Evolutionary conservation across 1,139 yeast genomes (phyloP).

Genomic region (Suhomyces anneliseae): DNA sequence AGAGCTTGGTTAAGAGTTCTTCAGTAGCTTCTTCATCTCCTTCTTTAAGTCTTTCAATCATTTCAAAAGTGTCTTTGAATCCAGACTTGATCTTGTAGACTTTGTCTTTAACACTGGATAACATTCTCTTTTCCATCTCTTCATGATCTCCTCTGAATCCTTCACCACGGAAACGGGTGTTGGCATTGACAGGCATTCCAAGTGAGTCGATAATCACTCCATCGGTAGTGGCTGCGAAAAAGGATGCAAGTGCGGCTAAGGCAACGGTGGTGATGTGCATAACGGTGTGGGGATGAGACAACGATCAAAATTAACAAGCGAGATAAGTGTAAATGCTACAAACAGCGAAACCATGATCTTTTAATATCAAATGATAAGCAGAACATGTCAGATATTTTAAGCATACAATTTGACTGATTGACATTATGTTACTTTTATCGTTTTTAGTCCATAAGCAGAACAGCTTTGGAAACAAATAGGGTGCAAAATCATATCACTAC

Average conservation of each 20-base stretch:
- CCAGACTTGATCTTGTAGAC: conserved; percentile 1
- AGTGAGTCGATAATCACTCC: not conserved
- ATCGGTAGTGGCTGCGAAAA: conserved; percentile 3
- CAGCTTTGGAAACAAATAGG: no score
- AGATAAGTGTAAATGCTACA: no score
- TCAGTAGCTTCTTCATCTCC: conserved; percentile 16
- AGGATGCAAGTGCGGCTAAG: not conserved
- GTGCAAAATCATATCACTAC: no score
- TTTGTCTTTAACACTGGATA: conserved; percentile 1
- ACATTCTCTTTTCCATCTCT: not conserved
- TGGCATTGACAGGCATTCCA: not conserved
- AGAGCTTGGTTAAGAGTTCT: conserved; percentile 23
- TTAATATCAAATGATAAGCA: no score
- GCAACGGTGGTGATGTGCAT: conserved; percentile 1
- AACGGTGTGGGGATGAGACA: not conserved
- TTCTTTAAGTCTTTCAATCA: conserved; percentile 3
- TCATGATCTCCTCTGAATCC: not conserved
- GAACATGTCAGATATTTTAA: no score
- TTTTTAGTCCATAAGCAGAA: no score
- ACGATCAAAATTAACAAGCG: not conserved
- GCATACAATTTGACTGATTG: no score
- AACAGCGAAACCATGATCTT: no score
- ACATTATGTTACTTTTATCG: no score
- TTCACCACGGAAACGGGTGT: not conserved
- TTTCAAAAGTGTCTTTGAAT: not conserved